Evolutionary conservation across 2,329 filamentous ascomycete genomes (phyloP).

Genomic region (Hypoxylon sp.): DNA sequence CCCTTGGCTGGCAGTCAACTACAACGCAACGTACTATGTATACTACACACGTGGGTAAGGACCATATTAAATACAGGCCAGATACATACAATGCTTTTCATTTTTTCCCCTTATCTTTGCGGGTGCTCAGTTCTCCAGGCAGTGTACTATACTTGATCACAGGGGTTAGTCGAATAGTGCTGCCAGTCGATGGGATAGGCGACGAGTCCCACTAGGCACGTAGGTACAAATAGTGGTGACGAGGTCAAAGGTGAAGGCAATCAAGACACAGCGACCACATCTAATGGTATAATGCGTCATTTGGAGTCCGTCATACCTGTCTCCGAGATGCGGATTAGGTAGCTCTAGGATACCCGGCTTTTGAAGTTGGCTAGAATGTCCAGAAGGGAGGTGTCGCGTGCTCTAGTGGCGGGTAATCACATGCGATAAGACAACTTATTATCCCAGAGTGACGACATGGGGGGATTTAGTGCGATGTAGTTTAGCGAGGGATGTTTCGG

Average conservation of each 20-base stretch:
- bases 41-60: no score
- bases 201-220: background rate
- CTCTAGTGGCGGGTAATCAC: slow-evolving; percentile 42
- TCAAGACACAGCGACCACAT: slow-evolving; percentile 24
- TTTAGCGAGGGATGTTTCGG: slow-evolving; percentile 29
- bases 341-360: background rate
- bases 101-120: no score
- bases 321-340: background rate
- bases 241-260: slow-evolving; percentile 16
- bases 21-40: no score
- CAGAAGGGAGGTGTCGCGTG: slow-evolving; percentile 41
- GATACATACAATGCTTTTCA: no score
- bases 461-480: slow-evolving; percentile 3
- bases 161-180: no score
- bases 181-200: no score
- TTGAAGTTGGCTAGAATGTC: slow-evolving; percentile 3
- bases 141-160: no score
- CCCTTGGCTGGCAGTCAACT: no score
- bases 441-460: slow-evolving; percentile 39
- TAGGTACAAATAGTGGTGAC: slow-evolving; percentile 22
- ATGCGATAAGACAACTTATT: slow-evolving; percentile 32
- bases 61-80: no score
- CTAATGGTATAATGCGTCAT: slow-evolving; percentile 34
- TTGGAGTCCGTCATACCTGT: slow-evolving; percentile 12
- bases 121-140: no score